A percentile compares a stretch with the other conserved stretches of the same genome.
These are phyloP conservation scores for Pseudocercospora cruenta DNA, from an alignment of 2,329 filamentous ascomycete species.

Conservation along the genomic window DNA sequence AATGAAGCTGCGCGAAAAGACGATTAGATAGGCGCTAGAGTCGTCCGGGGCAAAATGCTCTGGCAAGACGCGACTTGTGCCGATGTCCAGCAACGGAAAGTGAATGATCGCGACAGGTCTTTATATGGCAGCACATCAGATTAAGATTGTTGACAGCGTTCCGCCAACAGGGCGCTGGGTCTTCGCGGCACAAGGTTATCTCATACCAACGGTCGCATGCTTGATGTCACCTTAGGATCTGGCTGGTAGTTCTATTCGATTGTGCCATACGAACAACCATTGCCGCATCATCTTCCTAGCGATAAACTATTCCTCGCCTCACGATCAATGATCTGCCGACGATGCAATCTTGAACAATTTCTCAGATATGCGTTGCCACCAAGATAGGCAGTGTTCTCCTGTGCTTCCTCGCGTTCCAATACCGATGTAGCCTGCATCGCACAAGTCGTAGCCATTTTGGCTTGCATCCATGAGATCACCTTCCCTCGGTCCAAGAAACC, in stretches of 20 bases:
- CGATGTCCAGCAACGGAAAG: background rate
- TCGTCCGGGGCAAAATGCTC: background rate
- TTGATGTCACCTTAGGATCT: background rate
- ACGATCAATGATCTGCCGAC: background rate
- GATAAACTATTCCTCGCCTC: background rate
- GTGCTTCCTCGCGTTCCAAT: background rate
- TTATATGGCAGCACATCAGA: background rate
- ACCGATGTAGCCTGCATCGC: background rate
- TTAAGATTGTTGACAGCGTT: background rate
- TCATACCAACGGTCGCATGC: background rate
- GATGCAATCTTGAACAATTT: background rate
- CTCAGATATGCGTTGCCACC: background rate
- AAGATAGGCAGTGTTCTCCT: background rate
- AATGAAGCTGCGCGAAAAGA: background rate
- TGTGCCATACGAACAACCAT: background rate
- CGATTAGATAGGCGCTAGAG: background rate
- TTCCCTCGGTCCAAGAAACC: background rate
- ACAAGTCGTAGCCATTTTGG: background rate
- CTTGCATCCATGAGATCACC: slow-evolving; percentile 5
- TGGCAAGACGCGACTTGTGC: background rate
- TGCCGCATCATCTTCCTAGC: background rate
- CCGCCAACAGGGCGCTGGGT: background rate
- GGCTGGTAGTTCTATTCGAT: background rate
- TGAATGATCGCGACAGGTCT: background rate
- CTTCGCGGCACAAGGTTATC: background rate